Base-by-base conservation (phyloP, 768 basidiomycete species). In the Collybia sordida region DNA sequence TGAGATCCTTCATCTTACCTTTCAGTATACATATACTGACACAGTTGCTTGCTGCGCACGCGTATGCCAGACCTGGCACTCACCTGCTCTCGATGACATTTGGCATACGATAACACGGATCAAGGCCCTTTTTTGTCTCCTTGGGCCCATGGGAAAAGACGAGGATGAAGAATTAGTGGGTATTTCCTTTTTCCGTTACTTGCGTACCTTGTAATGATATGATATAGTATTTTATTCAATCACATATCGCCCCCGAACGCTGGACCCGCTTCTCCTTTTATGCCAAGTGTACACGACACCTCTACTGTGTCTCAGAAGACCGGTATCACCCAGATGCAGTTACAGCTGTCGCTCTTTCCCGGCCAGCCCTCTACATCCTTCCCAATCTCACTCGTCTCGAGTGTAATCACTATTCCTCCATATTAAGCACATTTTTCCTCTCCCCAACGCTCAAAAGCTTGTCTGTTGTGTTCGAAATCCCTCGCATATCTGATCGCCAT, bases 201-300 rank as follows among this genome's bases (percentile, higher is more conserved):
- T 21, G 49, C 25, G 18, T 4, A 47, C 23, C 41, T 22, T 8
- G 45, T 3, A 6, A 19, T 21, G 1, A 38, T 34, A 41, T 25
- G 19, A 4, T 8, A 11, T 19, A 51, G 47, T 50, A 34, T 14
- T 49, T 45, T 44, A 50, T 57, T 37, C 55, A 50, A 54, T 49
- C 37, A 31, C 59, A 51, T 50, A 58, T 46, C 39, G 47, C 56
- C 8, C 53, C 47, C 28, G 53, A 46, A 8, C 54, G 53, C 11
- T 61, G 62, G 62, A 53, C 48, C 6, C 45, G 49, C 25, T 63
- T 63, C 47, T 47, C 49, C n/a, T 53, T 52, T 35, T 63, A 63
- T 44, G 53, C 59, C 15, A 56, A 52, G 23, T 56, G 58, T 43
- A 58, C 58, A 17, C 58, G 62, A n/a, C 53, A 53, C 22, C 55